Conservation (phyloP, 2,329 filamentous ascomycete species). For the Mariannaea sp. region DNA sequence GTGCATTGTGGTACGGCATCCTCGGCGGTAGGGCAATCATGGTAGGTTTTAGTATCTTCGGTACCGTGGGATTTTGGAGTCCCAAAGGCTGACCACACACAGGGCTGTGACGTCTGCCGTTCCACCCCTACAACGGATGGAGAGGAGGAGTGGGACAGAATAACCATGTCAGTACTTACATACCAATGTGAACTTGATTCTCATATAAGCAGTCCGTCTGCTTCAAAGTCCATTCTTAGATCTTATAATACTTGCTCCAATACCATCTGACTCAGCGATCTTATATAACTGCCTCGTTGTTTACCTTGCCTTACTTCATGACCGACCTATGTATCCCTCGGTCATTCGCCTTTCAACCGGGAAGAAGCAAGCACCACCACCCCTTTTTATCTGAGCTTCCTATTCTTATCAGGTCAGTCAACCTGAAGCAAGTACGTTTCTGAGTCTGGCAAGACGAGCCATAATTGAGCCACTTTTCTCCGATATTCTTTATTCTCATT, state of each 20-base stretch:
- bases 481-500: too few relatives aligned
- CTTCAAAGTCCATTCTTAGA: not conserved
- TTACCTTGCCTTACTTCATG: not conserved
- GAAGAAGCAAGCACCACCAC: not conserved
- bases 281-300: not conserved
- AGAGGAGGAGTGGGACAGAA: not conserved
- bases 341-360: too few relatives aligned
- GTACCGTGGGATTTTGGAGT: conserved; percentile 10
- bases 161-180: not conserved
- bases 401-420: not conserved
- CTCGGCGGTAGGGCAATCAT: conserved; percentile 22
- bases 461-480: not conserved
- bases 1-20: conserved; percentile 22
- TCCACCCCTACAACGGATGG: conserved; percentile 23
- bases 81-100: conserved; percentile 17
- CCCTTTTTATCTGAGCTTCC: not conserved
- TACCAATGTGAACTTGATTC: too few relatives aligned
- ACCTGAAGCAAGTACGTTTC: not conserved
- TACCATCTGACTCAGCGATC: not conserved
- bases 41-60: not conserved
- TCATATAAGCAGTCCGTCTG: too few relatives aligned
- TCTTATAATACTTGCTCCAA: not conserved
- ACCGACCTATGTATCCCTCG: not conserved
- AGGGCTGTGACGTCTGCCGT: conserved; percentile 24
- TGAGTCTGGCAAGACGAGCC: not conserved